A percentile compares a stretch with the other conserved stretches of the same genome.
Evolutionary conservation across 768 basidiomycete species (phyloP).

Genomic region (Myochromella boudieri): DNA sequence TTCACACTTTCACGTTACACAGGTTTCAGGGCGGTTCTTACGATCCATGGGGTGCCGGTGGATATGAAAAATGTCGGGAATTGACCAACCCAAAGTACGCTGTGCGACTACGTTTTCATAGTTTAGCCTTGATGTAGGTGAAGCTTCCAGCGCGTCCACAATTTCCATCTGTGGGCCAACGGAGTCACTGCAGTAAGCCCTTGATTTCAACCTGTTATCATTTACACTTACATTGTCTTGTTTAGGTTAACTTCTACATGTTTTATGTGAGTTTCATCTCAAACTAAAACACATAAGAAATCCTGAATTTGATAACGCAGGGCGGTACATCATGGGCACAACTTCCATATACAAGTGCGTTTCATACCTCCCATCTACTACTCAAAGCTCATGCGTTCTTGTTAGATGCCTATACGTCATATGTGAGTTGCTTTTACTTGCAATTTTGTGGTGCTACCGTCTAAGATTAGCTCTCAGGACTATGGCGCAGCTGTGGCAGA

Average conservation of each 20-base stretch:
- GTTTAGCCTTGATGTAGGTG: neutral
- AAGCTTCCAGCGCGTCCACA: conserved; percentile 18
- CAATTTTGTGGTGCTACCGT: neutral
- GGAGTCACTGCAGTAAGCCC: conserved; percentile 17
- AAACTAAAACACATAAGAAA: neutral
- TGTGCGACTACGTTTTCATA: neutral
- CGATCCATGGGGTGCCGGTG: conserved; percentile 15
- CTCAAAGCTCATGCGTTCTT: neutral
- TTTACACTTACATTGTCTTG: neutral
- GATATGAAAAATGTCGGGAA: conserved; percentile 13
- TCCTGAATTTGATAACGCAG: neutral
- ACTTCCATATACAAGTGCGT: conserved; percentile 16
- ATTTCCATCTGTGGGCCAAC: conserved; percentile 18
- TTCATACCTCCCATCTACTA: too few relatives aligned
- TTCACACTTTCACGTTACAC: neutral
- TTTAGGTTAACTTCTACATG: conserved; percentile 16
- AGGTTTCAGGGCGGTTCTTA: conserved; percentile 18
- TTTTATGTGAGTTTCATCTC: conserved; percentile 9
- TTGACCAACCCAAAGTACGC: conserved; percentile 17
- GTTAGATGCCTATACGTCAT: conserved; percentile 17
- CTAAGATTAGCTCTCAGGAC: conserved; percentile 8
- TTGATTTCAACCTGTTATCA: neutral
- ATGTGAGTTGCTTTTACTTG: neutral
- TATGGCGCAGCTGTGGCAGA: conserved; percentile 17
- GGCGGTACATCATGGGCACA: conserved; percentile 19